Base-by-base conservation (phyloP, 2,329 filamentous ascomycete species). In the Colletotrichum sp. region DNA sequence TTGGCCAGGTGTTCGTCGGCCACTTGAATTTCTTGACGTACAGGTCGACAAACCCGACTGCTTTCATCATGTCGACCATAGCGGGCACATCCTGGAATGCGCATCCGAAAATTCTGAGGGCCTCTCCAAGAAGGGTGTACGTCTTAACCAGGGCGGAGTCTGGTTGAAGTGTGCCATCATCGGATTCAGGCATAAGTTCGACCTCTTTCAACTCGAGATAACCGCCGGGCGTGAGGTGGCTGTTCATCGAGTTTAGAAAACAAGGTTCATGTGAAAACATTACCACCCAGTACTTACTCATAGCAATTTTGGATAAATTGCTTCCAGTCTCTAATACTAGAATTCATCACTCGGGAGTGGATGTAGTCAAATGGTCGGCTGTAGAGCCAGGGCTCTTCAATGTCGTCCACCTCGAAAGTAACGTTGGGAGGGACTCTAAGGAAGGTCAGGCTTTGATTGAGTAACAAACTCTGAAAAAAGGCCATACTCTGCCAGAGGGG, bases 391-490 rank as follows among this genome's bases (percentile, higher is more conserved):
- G 78, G 75, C 59, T 80, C 78, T 24, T 83, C 82, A 1, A 80
- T 75, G 71, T 85, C 84, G 69, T 86, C 84, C 52, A 86, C 79
- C 48, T 86, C 83, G 77, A 89, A 89, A 10, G 78, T 79, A 32
- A 87, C 82, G 70, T 89, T 89, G 0, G 85, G 83, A 2, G 87
- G 87, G 7, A 86, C 85, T 3, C 65, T 67, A 7, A 16, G 5
- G 1, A 16, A 2, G 5, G 28, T 67, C 13, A 67, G 39, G 2
- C 30, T 34, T 28, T 26, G 26, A 26, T 26, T 26, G 26, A 7
- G 26, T 26, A 26, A 26, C 6, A 7, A 26, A 26, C 6, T 26
- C 6, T 7, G 26, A 26, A 7, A 26, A 26, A 26, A 26, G 26
- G 26, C 26, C 26, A 26, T 26, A 26, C 65, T 67, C 24, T 18